Base-by-base conservation (phyloP, 495 filamentous ascomycete species). In the Copromyces sp. region DNA sequence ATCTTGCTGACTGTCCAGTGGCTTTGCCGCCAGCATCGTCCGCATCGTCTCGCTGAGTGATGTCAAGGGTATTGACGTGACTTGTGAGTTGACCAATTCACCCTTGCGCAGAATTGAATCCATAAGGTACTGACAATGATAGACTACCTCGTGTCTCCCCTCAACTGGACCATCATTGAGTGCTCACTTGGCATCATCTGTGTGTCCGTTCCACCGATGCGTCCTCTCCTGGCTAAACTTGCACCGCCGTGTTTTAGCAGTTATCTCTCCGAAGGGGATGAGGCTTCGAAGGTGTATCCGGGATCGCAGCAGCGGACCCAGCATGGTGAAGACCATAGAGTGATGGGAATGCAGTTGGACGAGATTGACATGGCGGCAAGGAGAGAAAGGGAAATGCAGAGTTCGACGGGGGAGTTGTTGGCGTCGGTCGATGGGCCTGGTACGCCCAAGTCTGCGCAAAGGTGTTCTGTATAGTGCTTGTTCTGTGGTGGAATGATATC, bases 101-200 rank as follows among this genome's bases (percentile, higher is more conserved):
- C 47, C 12, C 69, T 39, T n/a, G 17, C 24, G 14, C 9, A 59
- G 20, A 17, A 17, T 8, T 16, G 35, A 24, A 24, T 24, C 5
- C 35, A 75, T 65, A n/a, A n/a, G n/a, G n/a, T n/a, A 75, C 73
- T 53, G 24, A 39, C 8, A 2, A 59, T 9, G 3, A 17, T 14
- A 80, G 79, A 77, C 69, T 73, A 73, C 32, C 71, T 78, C 8
- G 75, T 77, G 4, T 73, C 73, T 1, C 75, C 78, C 40, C 73
- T 80, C n/a, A 76, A 78, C 74, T 80, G 77, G 79, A 78, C 78
- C 24, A 68, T 80, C 14, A 77, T 81, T 2, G 79, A 81, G 69
- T 78, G 77, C 73, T 75, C 73, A 11, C 75, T 77, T 3, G 78
- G 75, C 41, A 80, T 81, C 44, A 75, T 81, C 42, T 81, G 78